These are phyloP conservation scores for Nidula microcarpa DNA, from an alignment of 768 basidiomycete genomes.

Conservation along the genomic window DNA sequence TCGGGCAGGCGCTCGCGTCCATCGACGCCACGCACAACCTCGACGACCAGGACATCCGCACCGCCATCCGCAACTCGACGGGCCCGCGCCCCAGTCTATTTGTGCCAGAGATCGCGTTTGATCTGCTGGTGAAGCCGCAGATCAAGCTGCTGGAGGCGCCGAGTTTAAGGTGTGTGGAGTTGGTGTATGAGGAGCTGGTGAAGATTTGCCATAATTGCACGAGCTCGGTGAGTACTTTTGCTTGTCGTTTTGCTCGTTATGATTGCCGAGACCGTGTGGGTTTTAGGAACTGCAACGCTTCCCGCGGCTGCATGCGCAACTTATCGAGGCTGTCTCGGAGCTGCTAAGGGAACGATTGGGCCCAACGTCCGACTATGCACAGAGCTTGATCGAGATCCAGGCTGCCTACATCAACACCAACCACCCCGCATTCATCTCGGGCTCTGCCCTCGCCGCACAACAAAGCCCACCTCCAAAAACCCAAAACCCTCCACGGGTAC, in stretches of 20 bases:
- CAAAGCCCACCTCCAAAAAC: conserved; percentile 40
- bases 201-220: conserved; percentile 99
- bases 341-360: conserved; percentile 92
- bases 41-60: conserved; percentile 92
- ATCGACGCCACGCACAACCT: conserved; percentile 91
- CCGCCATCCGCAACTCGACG: conserved; percentile 97
- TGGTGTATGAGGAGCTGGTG: conserved; percentile 98
- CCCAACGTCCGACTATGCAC: conserved; percentile 95
- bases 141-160: conserved; percentile 95
- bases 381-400: conserved; percentile 94
- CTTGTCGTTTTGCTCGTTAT: no score
- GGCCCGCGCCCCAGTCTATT: conserved; percentile 95
- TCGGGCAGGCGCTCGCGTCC: conserved; percentile 84
- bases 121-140: conserved; percentile 95
- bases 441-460: conserved; percentile 63
- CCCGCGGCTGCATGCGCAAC: conserved; percentile 87
- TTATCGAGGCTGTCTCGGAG: conserved; percentile 97
- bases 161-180: conserved; percentile 91
- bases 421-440: conserved; percentile 90
- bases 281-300: conserved; percentile 90
- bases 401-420: conserved; percentile 99
- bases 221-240: conserved; percentile 54
- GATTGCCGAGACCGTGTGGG: no score
- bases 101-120: conserved; percentile 96
- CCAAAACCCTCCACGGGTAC: conserved; percentile 48